Evolutionary conservation across 441 rosid species (phyloP).

Genomic region (Adansonia gregorii): DNA sequence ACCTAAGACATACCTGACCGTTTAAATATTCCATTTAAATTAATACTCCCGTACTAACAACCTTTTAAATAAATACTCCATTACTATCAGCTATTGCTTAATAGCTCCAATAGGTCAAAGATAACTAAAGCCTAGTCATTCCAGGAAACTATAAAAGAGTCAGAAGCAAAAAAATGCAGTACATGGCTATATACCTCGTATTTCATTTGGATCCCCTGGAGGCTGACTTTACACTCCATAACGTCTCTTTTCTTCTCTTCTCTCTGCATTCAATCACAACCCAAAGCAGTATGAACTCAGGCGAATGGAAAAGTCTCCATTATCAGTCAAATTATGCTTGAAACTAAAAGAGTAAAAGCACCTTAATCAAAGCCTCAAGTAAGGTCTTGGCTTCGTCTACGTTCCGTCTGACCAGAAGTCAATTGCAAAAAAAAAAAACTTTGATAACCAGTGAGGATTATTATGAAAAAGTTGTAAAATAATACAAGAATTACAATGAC

Average conservation of each 20-base stretch:
- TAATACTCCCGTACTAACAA: neutral
- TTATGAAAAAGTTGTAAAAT: neutral
- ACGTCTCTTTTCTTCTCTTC: constrained; percentile 96
- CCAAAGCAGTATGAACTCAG: constrained; percentile 23
- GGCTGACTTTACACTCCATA: constrained; percentile 84
- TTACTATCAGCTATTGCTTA: neutral
- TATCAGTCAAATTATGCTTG: constrained; percentile 26
- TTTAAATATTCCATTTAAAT: neutral
- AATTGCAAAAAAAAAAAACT: constrained; percentile 15
- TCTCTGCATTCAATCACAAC: constrained; percentile 52
- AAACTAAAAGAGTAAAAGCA: constrained; percentile 36
- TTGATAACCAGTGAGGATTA: neutral
- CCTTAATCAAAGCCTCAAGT: constrained; percentile 90
- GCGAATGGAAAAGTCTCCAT: constrained; percentile 22
- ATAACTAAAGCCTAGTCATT: neutral
- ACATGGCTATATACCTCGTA: constrained; percentile 62
- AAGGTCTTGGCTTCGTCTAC: constrained; percentile 92
- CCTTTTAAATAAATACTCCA: neutral
- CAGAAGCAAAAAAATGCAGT: neutral
- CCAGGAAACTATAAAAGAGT: neutral
- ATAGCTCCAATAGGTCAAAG: neutral
- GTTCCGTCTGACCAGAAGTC: constrained; percentile 81
- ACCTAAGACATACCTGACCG: neutral
- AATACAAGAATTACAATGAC: neutral
- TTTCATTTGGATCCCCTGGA: constrained; percentile 88